Evolutionary conservation across 768 basidiomycete species (phyloP).

Genomic region (Mycena rebaudengoi): DNA sequence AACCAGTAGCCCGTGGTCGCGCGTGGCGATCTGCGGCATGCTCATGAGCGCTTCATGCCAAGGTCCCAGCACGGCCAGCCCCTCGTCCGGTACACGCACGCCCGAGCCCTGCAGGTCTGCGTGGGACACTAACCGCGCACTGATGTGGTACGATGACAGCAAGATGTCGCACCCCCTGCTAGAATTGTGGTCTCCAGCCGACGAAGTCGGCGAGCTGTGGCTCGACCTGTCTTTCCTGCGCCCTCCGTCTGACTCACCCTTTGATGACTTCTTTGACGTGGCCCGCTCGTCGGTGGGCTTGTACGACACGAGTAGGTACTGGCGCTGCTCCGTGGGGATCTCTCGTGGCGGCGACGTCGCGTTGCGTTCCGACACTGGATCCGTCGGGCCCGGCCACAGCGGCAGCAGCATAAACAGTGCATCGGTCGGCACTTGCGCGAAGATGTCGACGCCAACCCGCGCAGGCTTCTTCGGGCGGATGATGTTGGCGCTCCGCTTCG

Average conservation of each 20-base stretch:
- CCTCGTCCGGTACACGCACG: conserved; percentile 76
- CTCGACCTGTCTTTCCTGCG: conserved; percentile 54
- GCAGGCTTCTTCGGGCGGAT: conserved; percentile 26
- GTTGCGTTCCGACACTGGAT: conserved; percentile 45
- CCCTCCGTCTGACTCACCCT: conserved; percentile 26
- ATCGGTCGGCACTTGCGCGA: conserved; percentile 71
- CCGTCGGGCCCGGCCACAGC: conserved; percentile 83
- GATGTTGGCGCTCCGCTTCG: conserved; percentile 44
- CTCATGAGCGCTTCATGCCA: conserved; percentile 60
- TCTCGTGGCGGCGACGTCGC: conserved; percentile 35
- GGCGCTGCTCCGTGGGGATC: conserved; percentile 61
- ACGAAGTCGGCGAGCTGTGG: conserved; percentile 46
- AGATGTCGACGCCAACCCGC: conserved; percentile 48
- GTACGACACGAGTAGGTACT: conserved; percentile 85
- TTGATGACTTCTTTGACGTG: conserved; percentile 40
- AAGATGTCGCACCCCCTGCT: conserved; percentile 58
- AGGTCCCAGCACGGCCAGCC: conserved; percentile 71
- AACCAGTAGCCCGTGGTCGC: conserved; percentile 50
- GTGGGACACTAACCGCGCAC: conserved; percentile 77
- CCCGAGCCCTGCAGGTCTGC: conserved; percentile 77
- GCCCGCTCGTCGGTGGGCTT: conserved; percentile 53
- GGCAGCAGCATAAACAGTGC: conserved; percentile 86
- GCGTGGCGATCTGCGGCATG: conserved; percentile 48
- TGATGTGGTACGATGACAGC: conserved; percentile 74
- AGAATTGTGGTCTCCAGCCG: conserved; percentile 40